A percentile compares a stretch with the other conserved stretches of the same genome.
Conservation (phyloP, 1,139 yeast species). For the Nadsonia starkeyi-henricii region DNA sequence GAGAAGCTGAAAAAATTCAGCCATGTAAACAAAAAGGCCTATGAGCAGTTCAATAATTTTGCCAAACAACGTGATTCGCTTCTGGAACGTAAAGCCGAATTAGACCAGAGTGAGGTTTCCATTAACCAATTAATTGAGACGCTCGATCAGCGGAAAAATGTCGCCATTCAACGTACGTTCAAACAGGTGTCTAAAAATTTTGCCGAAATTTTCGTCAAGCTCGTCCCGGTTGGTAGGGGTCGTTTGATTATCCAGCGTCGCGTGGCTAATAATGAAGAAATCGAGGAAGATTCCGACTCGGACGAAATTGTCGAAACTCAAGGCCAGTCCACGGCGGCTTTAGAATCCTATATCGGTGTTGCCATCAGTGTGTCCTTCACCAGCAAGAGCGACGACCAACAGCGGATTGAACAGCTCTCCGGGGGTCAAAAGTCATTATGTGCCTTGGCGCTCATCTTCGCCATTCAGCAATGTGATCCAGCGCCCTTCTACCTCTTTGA, state of each 20-base stretch:
- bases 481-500: slow-evolving; percentile 94
- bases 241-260: slow-evolving; percentile 49
- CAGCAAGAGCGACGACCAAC: slow-evolving; percentile 75
- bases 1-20: slow-evolving; percentile 47
- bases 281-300: slow-evolving; percentile 6
- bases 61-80: slow-evolving; percentile 50
- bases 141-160: slow-evolving; percentile 65
- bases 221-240: slow-evolving; percentile 81
- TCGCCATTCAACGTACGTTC: slow-evolving; percentile 71
- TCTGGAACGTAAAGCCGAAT: slow-evolving; percentile 45
- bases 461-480: slow-evolving; percentile 89
- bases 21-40: slow-evolving; percentile 81
- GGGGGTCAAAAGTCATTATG: slow-evolving; percentile 96
- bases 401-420: slow-evolving; percentile 76
- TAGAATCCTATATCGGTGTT: slow-evolving; percentile 68
- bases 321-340: slow-evolving; percentile 10
- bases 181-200: slow-evolving; percentile 64
- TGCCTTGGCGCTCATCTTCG: slow-evolving; percentile 84
- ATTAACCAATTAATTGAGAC: slow-evolving; percentile 62
- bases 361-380: slow-evolving; percentile 85
- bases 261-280: slow-evolving; percentile 17
- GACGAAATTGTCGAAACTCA: slow-evolving; percentile 6
- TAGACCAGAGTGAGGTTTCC: slow-evolving; percentile 56
- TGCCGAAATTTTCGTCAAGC: slow-evolving; percentile 54
- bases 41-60: slow-evolving; percentile 70